A percentile compares a stretch with the other conserved stretches of the same genome.
Conservation (phyloP, 2,329 filamentous ascomycete species). For the Ascochyta clinopodiicola region DNA sequence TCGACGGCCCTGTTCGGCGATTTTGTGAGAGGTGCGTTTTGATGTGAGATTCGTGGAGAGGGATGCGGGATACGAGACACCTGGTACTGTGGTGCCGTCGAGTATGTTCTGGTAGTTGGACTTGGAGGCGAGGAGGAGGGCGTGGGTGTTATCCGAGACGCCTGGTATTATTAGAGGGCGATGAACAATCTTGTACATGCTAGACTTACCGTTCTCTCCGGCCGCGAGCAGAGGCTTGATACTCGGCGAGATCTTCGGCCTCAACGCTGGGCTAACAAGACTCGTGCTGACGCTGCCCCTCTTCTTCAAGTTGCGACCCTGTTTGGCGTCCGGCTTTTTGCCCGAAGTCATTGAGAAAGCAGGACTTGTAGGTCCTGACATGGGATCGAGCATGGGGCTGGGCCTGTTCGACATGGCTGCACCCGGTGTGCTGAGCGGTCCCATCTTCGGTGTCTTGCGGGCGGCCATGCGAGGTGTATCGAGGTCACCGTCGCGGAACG, state of each 20-base stretch:
- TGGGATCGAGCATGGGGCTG: conserved; percentile 61
- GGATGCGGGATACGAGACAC: conserved; percentile 87
- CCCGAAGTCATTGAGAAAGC: conserved; percentile 34
- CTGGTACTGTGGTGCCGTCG: conserved; percentile 88
- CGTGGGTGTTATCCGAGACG: conserved; percentile 64
- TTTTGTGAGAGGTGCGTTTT: conserved; percentile 96
- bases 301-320: conserved; percentile 46
- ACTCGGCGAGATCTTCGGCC: conserved; percentile 89
- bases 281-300: conserved; percentile 65
- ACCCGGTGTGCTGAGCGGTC: conserved; percentile 60
- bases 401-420: conserved; percentile 41
- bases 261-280: conserved; percentile 83
- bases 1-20: conserved; percentile 92
- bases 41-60: conserved; percentile 93
- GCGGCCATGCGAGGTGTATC: conserved; percentile 68
- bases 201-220: conserved; percentile 58
- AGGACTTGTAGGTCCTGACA: conserved; percentile 58
- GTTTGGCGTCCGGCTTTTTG: conserved; percentile 42
- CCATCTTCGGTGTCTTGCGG: conserved; percentile 70
- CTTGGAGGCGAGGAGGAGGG: conserved; percentile 86
- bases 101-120: conserved; percentile 98
- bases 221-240: conserved; percentile 89
- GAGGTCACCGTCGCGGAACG: conserved; percentile 54
- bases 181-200: background rate
- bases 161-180: conserved; percentile 38